Percentiles rank a stretch among this genome's conserved stretches.
Evolutionary conservation across 2,329 filamentous ascomycete species (phyloP).

Genomic region (Colletotrichum truncatum): DNA sequence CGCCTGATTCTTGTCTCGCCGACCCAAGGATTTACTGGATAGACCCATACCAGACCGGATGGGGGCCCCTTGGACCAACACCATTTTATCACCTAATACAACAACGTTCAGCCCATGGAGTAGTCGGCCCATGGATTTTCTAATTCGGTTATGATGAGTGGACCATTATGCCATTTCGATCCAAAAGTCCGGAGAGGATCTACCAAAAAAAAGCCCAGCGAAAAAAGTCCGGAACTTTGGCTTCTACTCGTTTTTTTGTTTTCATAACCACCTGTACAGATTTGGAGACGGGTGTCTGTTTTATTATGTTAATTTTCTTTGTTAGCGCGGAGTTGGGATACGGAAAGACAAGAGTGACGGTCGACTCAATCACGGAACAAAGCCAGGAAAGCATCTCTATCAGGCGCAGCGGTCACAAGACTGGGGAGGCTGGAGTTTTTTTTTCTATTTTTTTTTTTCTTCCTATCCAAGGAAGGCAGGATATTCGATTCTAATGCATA

Average conservation of each 20-base stretch:
- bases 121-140: neutral
- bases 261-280: neutral
- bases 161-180: constrained; percentile 12
- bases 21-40: neutral
- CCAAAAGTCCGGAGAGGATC: neutral
- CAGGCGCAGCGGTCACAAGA: constrained; percentile 24
- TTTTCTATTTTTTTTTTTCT: no score
- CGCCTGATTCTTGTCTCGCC: neutral
- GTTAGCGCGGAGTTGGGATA: constrained; percentile 31
- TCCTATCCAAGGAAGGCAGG: neutral
- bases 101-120: neutral
- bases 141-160: constrained; percentile 18
- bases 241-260: neutral
- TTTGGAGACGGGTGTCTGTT: constrained; percentile 14
- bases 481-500: constrained; percentile 22
- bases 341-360: neutral
- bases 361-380: neutral
- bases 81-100: neutral
- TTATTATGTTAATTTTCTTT: constrained; percentile 23
- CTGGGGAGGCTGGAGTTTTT: constrained; percentile 28
- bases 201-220: neutral
- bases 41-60: neutral
- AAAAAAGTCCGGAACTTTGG: constrained; percentile 6
- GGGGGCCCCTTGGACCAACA: neutral
- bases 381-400: constrained; percentile 11